Base-by-base conservation (phyloP, 495 filamentous ascomycete genomes). In the Xylaria sp. region DNA sequence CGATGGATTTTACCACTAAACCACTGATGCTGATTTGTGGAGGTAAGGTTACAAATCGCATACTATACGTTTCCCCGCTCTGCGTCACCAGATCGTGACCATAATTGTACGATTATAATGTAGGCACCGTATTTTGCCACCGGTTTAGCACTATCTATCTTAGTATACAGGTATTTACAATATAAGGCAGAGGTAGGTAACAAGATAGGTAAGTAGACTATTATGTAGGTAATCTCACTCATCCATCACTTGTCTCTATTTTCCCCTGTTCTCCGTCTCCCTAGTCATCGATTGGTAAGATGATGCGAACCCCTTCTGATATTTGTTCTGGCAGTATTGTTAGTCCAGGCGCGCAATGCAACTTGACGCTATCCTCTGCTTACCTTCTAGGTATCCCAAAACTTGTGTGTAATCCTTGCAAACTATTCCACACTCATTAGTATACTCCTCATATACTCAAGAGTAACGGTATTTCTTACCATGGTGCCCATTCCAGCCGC, bases 1-100 rank as follows among this genome's bases (percentile, higher is more conserved):
- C 82, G 82, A 84, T 83, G 82, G 80, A 83, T 84, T 84, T 83
- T 84, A 84, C 82, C 82, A 84, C 82, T 84, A 84, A 83, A 83
- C 80, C 81, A 83, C 81, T 82, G 78, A 80, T 79, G 77, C 77
- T 46, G 33, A 31, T 48, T 24, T n/a, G 43, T 5, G 17, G 15
- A 35, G 24, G 9, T 19, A 12, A 8, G 11, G 3, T 4, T 3
- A n/a, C 7, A 0, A 3, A 11, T 24, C 3, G 11, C 9, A 3
- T 12, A 1, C 21, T 53, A 53, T 53, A 53, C n/a, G n/a, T n/a
- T n/a, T n/a, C n/a, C n/a, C n/a, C n/a, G n/a, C n/a, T n/a, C n/a
- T n/a, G n/a, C n/a, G n/a, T n/a, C n/a, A n/a, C n/a, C n/a, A n/a
- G n/a, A 52, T 50, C 46, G n/a, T 50, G 19, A 8, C 7, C 3